Evolutionary conservation across 192 early-diverging fungal species (phyloP).

Genomic region (Obelidium mucronatum): DNA sequence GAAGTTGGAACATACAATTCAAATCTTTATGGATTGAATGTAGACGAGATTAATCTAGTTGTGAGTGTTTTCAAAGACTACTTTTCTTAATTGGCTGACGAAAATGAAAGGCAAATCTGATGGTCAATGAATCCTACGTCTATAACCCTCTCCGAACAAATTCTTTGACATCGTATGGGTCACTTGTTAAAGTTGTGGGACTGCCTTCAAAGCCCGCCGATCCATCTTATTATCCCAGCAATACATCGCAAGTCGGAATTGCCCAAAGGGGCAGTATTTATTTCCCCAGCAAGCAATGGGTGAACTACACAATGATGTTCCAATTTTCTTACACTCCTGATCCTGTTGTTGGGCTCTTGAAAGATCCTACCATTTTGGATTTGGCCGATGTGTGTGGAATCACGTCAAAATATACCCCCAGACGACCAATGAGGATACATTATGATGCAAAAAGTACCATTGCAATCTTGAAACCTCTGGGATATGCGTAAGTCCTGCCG

Average conservation of each 20-base stretch:
- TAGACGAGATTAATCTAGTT: constrained; percentile 19
- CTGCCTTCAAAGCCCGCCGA: neutral
- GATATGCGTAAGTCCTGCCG: neutral
- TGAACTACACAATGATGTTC: constrained; percentile 40
- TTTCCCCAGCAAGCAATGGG: constrained; percentile 28
- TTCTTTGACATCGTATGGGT: constrained; percentile 1
- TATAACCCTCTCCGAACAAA: constrained; percentile 7
- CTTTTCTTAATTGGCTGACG: neutral
- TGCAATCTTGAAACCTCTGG: constrained; percentile 20
- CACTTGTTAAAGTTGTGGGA: neutral
- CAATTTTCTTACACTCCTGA: constrained; percentile 32
- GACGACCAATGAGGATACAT: constrained; percentile 17
- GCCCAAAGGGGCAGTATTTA: constrained; percentile 20
- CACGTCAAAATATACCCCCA: constrained; percentile 8
- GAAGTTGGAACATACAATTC: constrained; percentile 28
- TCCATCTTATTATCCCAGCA: constrained; percentile 2
- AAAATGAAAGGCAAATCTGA: constrained; percentile 21
- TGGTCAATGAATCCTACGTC: constrained; percentile 14
- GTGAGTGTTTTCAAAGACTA: constrained; percentile 5
- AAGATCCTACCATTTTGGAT: constrained; percentile 27
- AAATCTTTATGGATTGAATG: constrained; percentile 29
- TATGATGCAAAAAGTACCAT: constrained; percentile 32
- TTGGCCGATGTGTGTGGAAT: constrained; percentile 38
- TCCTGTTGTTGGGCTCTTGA: constrained; percentile 29
- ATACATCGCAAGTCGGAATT: constrained; percentile 26